Conservation (phyloP, 192 early-diverging fungal genomes). For the Coemansia brasiliensis region DNA sequence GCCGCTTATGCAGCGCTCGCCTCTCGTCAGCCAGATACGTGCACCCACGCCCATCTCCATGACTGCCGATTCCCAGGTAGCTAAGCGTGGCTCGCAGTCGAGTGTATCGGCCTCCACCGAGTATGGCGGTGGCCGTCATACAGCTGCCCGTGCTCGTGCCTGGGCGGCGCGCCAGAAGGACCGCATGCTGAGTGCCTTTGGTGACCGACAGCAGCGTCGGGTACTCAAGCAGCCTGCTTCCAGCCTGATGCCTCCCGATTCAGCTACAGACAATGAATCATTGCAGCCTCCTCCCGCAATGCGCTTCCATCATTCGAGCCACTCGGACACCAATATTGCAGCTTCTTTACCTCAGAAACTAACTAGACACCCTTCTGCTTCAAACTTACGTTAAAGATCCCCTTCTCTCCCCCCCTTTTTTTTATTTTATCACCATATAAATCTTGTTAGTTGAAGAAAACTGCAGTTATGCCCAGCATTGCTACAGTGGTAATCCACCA, state of each 20-base stretch:
- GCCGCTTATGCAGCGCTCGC: neutral
- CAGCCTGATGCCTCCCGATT: neutral
- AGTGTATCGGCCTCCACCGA: conserved; percentile 21
- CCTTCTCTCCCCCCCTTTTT: no score
- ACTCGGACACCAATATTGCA: conserved; percentile 26
- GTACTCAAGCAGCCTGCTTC: conserved; percentile 5
- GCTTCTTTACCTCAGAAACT: conserved; percentile 2
- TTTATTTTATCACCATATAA: no score
- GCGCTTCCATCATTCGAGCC: conserved; percentile 37
- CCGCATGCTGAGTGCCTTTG: conserved; percentile 38
- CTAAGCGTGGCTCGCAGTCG: conserved; percentile 27
- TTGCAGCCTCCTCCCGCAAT: conserved; percentile 24
- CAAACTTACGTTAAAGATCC: conserved; percentile 4
- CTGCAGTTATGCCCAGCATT: conserved; percentile 15
- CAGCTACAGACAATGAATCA: no score
- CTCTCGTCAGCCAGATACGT: neutral
- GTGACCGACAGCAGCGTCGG: conserved; percentile 14
- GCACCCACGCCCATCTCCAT: neutral
- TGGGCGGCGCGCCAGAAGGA: conserved; percentile 45
- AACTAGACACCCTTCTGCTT: conserved; percentile 4
- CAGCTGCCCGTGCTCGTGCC: conserved; percentile 44
- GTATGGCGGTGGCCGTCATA: conserved; percentile 28
- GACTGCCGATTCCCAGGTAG: neutral
- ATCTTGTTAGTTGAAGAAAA: conserved; percentile 6
- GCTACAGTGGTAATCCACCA: conserved; percentile 14